Base-by-base conservation (phyloP, 306 rosid species). In the Leucaena leucocephala region DNA sequence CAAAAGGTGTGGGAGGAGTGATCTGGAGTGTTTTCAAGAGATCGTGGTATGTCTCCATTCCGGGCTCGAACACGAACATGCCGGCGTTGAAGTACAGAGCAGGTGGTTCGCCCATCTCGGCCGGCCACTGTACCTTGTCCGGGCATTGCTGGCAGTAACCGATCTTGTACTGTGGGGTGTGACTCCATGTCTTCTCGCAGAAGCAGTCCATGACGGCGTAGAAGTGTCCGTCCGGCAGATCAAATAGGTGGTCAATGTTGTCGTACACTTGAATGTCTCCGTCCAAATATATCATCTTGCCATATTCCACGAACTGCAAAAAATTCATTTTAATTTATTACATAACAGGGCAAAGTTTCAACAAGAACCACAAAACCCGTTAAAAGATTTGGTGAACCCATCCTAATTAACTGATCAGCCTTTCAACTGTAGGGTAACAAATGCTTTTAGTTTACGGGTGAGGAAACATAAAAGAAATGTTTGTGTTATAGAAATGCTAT, bases 161-260 rank as follows among this genome's bases (percentile, higher is more conserved):
- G 0, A 93, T 49, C 76, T 78, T 81, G 80, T 86, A 85, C 15
- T 93, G 98, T 0, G 81, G 89, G 4, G 87, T 91, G 80, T 89
- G 91, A 43, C 89, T 85, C 98, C 98, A 93, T 0, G 97, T 91
- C 38, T 87, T 86, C 81, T 93, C 97, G 14, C 98, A 93, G 78
- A 93, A 93, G 44, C 97, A 93, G n/a, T 93, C 97, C 97, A 89
- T 86, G 2, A 88, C 96, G 0, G 89, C 98, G 67, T 89, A 89
- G 0, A 93, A 85, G 2, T 88, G 3, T 3, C 90, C 90, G 8
- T 85, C 87, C 0, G 86, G 93, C 4, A 88, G 58, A 27, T 93
- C 98, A 27, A 91, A 91, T 0, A 93, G 61, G 74, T 88, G 87
- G 75, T 93, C 97, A 1, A 91, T 88, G 71, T 93, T 93, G 2